Evolutionary conservation across 2,329 filamentous ascomycete genomes (phyloP), one percentile per base, ranked within the genome.

Genomic region (Huntiella abstrusa): DNA sequence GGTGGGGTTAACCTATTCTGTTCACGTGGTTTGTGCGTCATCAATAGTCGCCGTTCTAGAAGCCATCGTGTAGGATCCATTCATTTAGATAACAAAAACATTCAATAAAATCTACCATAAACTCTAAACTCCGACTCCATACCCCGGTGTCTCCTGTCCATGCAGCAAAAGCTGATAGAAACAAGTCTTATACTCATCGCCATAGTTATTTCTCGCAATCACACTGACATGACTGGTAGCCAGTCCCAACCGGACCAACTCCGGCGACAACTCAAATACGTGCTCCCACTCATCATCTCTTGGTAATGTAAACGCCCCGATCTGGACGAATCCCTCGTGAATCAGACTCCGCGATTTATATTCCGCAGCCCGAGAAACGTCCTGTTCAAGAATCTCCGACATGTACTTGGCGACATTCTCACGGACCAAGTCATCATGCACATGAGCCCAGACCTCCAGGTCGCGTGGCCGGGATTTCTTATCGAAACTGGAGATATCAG

Each of bases 371-470:
- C 22, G 22, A 8, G 22, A 28, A 8, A 28, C 22, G 22, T 28
- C 22, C 7, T 28, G 22, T 28, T 28, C 22, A 28, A 28, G 22
- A 8, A 28, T 28, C 22, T 28, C 22, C 7, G 22, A 28, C 22
- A 28, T 28, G 22, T 28, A 28, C 22, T 28, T 28, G 22, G 22
- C 22, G 22, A 28, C 22, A 28, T 28, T 28, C 7, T 28, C 22
- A 28, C 22, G 22, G 22, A 28, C 22, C 22, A 28, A 28, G 0
- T 28, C 22, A 28, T 28, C 22, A 28, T 28, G 22, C 7, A 28
- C 22, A 35, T 68, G 64, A 4, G 70, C 76, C 69, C 80, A 83
- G 6, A 88, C 58, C 56, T 88, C 82, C 48, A 88, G 71, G 2
- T 79, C 66, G 44, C 64, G 68, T 0, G 83, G 83, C 32, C 76